Percentiles rank a stretch among this genome's conserved stretches.
These are phyloP conservation scores for Naganishia vishniacii DNA, from an alignment of 768 basidiomycete species.

Conservation along the genomic window DNA sequence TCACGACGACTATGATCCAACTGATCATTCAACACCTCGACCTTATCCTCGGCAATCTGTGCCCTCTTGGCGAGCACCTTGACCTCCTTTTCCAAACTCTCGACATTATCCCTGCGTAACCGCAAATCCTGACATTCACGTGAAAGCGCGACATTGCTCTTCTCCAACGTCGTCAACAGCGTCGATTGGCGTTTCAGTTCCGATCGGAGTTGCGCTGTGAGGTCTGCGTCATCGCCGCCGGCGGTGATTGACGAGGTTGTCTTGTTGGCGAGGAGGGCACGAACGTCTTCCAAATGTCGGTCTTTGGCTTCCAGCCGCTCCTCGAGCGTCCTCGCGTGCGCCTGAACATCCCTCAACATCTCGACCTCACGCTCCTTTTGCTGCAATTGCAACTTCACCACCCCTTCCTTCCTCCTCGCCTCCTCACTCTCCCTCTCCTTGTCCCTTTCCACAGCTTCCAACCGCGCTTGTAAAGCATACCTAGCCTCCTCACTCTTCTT, in stretches of 20 bases:
- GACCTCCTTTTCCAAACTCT: constrained; percentile 31
- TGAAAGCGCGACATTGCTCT: constrained; percentile 32
- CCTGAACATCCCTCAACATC: constrained; percentile 30
- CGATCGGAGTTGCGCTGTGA: background rate
- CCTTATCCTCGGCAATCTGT: constrained; percentile 36
- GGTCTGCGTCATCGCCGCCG: too few relatives aligned
- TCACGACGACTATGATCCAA: constrained; percentile 41
- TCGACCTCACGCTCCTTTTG: constrained; percentile 33
- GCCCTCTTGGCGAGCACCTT: constrained; percentile 34
- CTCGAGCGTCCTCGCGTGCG: constrained; percentile 32
- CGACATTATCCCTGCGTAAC: constrained; percentile 38
- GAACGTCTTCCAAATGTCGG: constrained; percentile 29
- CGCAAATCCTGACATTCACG: constrained; percentile 40
- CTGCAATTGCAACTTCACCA: constrained; percentile 25
- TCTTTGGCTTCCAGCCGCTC: constrained; percentile 38
- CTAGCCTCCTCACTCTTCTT: constrained; percentile 10
- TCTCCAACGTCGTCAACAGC: constrained; percentile 32
- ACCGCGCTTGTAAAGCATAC: constrained; percentile 25
- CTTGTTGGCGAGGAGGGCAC: background rate
- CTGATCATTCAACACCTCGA: constrained; percentile 37
- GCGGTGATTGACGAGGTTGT: background rate
- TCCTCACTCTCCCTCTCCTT: constrained; percentile 25
- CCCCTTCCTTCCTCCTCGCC: constrained; percentile 28
- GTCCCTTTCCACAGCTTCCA: constrained; percentile 6
- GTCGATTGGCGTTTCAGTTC: constrained; percentile 36